A percentile compares a stretch with the other conserved stretches of the same genome.
phyloP scores from a whole-genome alignment of 768 basidiomycete genomes.

The Tricholomella constricta region DNA sequence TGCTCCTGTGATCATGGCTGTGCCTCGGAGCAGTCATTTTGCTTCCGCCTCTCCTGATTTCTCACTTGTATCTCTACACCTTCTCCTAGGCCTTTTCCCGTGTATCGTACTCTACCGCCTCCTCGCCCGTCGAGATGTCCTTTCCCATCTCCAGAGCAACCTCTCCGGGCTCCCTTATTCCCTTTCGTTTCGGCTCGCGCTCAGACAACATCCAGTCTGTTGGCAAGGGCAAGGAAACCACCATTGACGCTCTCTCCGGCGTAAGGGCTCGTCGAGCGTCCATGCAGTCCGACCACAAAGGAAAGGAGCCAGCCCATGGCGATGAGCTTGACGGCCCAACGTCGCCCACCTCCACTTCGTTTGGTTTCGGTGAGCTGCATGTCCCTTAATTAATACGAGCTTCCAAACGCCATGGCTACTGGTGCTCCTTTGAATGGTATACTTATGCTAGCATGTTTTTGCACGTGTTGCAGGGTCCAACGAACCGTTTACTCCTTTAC shows the following conservation, averaged over 20 bases:
- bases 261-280: slow-evolving; percentile 25
- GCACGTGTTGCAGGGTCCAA: slow-evolving; percentile 3
- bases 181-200: slow-evolving; percentile 25
- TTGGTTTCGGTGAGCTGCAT: slow-evolving; percentile 20
- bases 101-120: slow-evolving; percentile 19
- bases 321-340: slow-evolving; percentile 20
- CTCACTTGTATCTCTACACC: slow-evolving; percentile 8
- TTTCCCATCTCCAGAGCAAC: slow-evolving; percentile 25
- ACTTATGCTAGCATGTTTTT: slow-evolving; percentile 2
- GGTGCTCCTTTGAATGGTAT: neutral
- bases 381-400: slow-evolving; percentile 3
- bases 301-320: slow-evolving; percentile 28
- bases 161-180: slow-evolving; percentile 23
- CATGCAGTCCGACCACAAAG: slow-evolving; percentile 30
- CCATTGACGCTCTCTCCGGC: slow-evolving; percentile 14
- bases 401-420: neutral
- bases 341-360: slow-evolving; percentile 17
- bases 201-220: slow-evolving; percentile 16
- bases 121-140: slow-evolving; percentile 18
- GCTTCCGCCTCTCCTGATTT: slow-evolving; percentile 19
- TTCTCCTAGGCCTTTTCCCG: slow-evolving; percentile 16
- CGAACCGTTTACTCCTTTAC: slow-evolving; percentile 24
- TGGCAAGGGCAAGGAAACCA: slow-evolving; percentile 15
- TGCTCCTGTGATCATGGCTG: slow-evolving; percentile 15
- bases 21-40: slow-evolving; percentile 17